These are phyloP conservation scores for Pelargonium australe DNA, from an alignment of 441 rosid genomes.

Conservation along the genomic window DNA sequence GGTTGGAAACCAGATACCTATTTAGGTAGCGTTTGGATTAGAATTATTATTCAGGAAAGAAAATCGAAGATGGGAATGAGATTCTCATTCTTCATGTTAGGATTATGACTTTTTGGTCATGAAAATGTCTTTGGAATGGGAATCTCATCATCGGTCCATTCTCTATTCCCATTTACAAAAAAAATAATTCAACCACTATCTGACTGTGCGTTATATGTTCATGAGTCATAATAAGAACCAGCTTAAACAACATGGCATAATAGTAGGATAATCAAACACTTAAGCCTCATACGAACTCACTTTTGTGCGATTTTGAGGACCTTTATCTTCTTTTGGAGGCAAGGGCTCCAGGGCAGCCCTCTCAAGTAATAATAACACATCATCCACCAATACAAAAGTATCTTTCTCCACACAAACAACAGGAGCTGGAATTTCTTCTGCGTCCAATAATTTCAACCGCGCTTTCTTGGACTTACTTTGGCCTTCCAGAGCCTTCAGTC, in stretches of 20 bases:
- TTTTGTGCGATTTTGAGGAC: conserved; percentile 79
- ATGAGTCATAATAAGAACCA: no score
- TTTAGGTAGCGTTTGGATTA: no score
- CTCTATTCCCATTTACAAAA: no score
- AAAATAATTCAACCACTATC: no score
- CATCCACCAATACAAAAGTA: conserved; percentile 78
- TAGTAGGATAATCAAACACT: not conserved
- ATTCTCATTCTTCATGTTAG: no score
- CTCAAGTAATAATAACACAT: conserved; percentile 66
- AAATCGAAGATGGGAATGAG: no score
- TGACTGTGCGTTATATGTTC: no score
- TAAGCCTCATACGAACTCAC: conserved; percentile 28
- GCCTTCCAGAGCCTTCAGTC: conserved; percentile 84
- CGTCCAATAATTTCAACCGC: conserved; percentile 45
- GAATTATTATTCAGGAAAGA: no score
- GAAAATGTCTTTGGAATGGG: no score
- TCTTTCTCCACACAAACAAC: conserved; percentile 77
- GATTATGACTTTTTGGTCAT: no score
- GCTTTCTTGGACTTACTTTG: conserved; percentile 65
- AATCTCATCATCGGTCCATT: no score
- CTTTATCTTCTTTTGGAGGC: conserved; percentile 85
- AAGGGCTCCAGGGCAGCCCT: conserved; percentile 79
- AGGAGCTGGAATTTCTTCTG: conserved; percentile 77
- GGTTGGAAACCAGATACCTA: no score
- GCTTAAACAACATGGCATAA: not conserved